Conservation (phyloP, 2,329 filamentous ascomycete genomes). For the Pseudomassariella vexata region DNA sequence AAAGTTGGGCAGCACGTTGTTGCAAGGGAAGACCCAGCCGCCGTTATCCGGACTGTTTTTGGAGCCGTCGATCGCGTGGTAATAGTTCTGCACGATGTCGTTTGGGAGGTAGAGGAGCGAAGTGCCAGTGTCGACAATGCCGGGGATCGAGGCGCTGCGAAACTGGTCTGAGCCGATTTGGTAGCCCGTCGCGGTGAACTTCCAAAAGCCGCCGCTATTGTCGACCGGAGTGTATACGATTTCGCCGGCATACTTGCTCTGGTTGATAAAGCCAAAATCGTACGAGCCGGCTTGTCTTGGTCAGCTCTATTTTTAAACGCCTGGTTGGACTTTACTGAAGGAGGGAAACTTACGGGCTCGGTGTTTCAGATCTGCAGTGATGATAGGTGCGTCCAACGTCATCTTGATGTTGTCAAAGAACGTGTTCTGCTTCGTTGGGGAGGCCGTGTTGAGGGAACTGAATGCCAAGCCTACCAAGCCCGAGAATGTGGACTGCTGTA, state of each 20-base stretch:
- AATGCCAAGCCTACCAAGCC: slow-evolving; percentile 18
- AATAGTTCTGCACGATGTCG: slow-evolving; percentile 41
- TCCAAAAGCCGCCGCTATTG: slow-evolving; percentile 20
- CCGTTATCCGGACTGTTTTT: slow-evolving; percentile 26
- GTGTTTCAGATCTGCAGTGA: slow-evolving; percentile 18
- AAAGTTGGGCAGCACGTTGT: slow-evolving; percentile 35
- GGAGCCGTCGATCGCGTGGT: slow-evolving; percentile 35
- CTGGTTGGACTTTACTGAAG: background rate
- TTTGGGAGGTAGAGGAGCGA: slow-evolving; percentile 47
- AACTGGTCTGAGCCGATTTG: slow-evolving; percentile 13
- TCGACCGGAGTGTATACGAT: slow-evolving; percentile 18
- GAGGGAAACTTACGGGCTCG: slow-evolving; percentile 4
- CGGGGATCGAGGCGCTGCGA: slow-evolving; percentile 16
- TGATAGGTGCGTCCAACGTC: slow-evolving; percentile 13
- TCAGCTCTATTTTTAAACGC: too few species aligned
- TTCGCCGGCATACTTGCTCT: slow-evolving; percentile 13
- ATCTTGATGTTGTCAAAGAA: slow-evolving; percentile 16
- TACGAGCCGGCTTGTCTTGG: slow-evolving; percentile 21
- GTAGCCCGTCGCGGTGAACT: slow-evolving; percentile 17
- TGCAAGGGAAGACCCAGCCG: slow-evolving; percentile 46
- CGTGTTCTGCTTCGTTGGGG: slow-evolving; percentile 10
- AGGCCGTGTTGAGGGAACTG: slow-evolving; percentile 14
- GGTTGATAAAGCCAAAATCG: slow-evolving; percentile 23
- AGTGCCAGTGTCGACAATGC: slow-evolving; percentile 53
- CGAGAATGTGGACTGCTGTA: slow-evolving; percentile 11